A percentile compares a stretch with the other conserved stretches of the same genome.
Conservation (phyloP, 495 filamentous ascomycete species). For the Hypoxylon rickii region DNA sequence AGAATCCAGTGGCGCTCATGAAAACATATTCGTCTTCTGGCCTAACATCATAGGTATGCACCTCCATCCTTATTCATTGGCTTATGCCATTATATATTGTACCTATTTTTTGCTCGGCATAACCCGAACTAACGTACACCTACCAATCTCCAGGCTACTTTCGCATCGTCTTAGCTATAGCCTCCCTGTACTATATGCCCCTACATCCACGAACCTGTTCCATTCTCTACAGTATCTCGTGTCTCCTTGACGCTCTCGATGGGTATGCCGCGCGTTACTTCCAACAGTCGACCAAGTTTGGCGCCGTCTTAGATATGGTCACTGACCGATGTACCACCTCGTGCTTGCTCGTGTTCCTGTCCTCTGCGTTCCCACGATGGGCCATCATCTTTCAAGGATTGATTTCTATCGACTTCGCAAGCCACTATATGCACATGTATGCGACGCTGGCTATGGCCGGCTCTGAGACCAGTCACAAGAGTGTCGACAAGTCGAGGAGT, state of each 20-base stretch:
- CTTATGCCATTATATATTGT: not conserved
- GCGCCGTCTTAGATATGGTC: conserved; percentile 97
- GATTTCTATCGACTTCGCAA: conserved; percentile 89
- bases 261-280: conserved; percentile 87
- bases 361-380: conserved; percentile 90
- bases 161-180: conserved; percentile 85
- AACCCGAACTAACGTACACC: conserved; percentile 14
- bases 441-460: conserved; percentile 85
- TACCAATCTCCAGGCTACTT: conserved; percentile 67
- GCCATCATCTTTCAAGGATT: conserved; percentile 89
- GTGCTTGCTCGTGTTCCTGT: conserved; percentile 90
- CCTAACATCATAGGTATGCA: conserved; percentile 89
- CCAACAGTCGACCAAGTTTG: conserved; percentile 90
- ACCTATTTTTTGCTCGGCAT: not conserved
- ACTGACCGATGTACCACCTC: conserved; percentile 87
- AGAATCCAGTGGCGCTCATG: conserved; percentile 43
- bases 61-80: not conserved
- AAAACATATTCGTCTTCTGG: conserved; percentile 95
- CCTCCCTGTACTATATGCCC: conserved; percentile 98
- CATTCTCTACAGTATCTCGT: conserved; percentile 87
- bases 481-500: conserved; percentile 75
- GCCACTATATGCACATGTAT: conserved; percentile 99
- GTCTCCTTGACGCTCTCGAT: conserved; percentile 91
- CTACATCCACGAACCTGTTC: conserved; percentile 94
- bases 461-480: conserved; percentile 84